Base-by-base conservation (phyloP, 768 basidiomycete species). In the Ephemerocybe angulata region DNA sequence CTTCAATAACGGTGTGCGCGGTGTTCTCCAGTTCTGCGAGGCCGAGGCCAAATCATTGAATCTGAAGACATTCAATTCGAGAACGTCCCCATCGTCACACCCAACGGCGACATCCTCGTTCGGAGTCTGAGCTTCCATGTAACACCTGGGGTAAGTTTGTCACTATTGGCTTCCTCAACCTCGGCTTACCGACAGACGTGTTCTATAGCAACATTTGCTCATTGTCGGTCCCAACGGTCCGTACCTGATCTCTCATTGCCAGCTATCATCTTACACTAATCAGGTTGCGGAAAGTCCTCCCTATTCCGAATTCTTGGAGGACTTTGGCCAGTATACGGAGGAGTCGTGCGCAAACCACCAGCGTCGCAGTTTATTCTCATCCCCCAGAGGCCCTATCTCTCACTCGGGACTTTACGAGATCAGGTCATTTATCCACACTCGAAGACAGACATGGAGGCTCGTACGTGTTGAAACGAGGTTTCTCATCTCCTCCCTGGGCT, bases 391-490 rank as follows among this genome's bases (percentile, higher is more conserved):
- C 96, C 96, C 2, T 98, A 98, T 68, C 80, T 98, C n/a, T 90
- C 88, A 1, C 76, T 91, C 19, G 96, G 96, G 4, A 98, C 93
- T 0, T 80, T 99, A 2, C 84, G 96, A 13, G 96, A 99, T 66
- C 96, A 99, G 69, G 83, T 99, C 61, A 97, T 93, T 48, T 99
- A 99, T 67, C 96, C 96, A 4, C 89, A 98, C 69, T 86, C 85
- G 15, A 82, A 82, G 59, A 76, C 75, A 33, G 84, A 91, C 51
- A 97, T 97, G 93, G 76, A 81, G 59, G 75, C 76, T 44, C 81
- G 91, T 90, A 67, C 54, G 86, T 81, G 27, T 35, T 49, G 28
- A 6, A 29, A 31, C 13, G n/a, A n/a, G n/a, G 3, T 41, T 24
- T n/a, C 27, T 33, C 37, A 29, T 53, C 30, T 41, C 55, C 43